Evolutionary conservation across 1,284 basidiomycete genomes (phyloP).

Genomic region (Ceratobasidium sp.): DNA sequence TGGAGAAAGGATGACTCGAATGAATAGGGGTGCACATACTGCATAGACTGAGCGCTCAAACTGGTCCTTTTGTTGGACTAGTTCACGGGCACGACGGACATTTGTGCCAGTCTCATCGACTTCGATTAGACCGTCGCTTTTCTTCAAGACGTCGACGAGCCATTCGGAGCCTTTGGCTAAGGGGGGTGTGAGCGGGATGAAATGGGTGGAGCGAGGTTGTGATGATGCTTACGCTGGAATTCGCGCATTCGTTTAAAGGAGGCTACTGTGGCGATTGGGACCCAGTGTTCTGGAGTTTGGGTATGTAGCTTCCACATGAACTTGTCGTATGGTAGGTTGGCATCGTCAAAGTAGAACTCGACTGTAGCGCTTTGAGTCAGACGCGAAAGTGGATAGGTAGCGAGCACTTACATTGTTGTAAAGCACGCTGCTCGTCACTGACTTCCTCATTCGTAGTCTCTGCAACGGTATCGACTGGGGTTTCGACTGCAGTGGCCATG

Average conservation of each 20-base stretch:
- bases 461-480: neutral
- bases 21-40: slow-evolving; percentile 64
- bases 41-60: slow-evolving; percentile 88
- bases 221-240: slow-evolving; percentile 58
- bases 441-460: neutral
- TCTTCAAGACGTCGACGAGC: slow-evolving; percentile 75
- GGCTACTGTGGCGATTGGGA: slow-evolving; percentile 87
- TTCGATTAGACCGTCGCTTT: slow-evolving; percentile 76
- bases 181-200: slow-evolving; percentile 28
- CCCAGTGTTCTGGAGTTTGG: slow-evolving; percentile 86
- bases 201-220: neutral
- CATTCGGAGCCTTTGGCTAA: slow-evolving; percentile 71
- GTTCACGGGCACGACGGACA: slow-evolving; percentile 79
- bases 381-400: neutral
- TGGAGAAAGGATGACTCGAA: slow-evolving; percentile 1
- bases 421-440: slow-evolving; percentile 38
- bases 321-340: slow-evolving; percentile 97
- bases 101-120: slow-evolving; percentile 81
- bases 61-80: slow-evolving; percentile 79
- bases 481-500: slow-evolving; percentile 36
- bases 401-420: slow-evolving; percentile 34
- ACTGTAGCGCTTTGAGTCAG: slow-evolving; percentile 67
- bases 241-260: slow-evolving; percentile 98
- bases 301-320: slow-evolving; percentile 95
- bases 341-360: slow-evolving; percentile 97